A percentile compares a stretch with the other conserved stretches of the same genome.
Conservation (phyloP, 305 asterid species). For the Fraxinus nigra region DNA sequence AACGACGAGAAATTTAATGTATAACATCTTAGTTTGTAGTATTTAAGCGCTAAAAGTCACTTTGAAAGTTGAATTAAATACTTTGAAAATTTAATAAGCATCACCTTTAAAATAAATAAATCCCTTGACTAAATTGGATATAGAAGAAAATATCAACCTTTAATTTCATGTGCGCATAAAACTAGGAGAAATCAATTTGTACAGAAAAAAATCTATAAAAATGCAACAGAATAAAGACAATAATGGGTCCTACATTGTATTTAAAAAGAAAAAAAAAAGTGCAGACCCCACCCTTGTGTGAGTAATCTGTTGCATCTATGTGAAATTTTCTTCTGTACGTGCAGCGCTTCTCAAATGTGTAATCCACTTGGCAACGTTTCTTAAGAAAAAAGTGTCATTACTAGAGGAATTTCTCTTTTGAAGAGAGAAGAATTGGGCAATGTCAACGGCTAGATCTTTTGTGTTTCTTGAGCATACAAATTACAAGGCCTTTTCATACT, state of each 20-base stretch:
- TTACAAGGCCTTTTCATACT: constrained; percentile 16
- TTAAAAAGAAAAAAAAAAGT: background rate
- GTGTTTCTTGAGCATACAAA: constrained; percentile 31
- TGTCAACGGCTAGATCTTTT: constrained; percentile 41
- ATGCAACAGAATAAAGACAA: too few species aligned
- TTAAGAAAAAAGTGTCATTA: constrained; percentile 25
- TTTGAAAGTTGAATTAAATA: background rate
- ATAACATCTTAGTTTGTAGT: background rate
- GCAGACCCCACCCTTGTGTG: too few species aligned
- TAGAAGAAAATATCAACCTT: background rate
- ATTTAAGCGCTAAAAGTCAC: background rate
- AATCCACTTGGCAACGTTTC: constrained; percentile 33
- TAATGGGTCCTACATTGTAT: too few species aligned
- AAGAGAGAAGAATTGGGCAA: constrained; percentile 28
- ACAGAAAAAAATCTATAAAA: too few species aligned
- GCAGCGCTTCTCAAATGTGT: background rate
- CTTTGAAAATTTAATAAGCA: background rate
- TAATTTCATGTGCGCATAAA: background rate
- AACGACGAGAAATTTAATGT: background rate
- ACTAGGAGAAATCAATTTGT: too few species aligned
- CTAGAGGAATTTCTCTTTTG: constrained; percentile 26
- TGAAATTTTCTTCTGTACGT: too few species aligned
- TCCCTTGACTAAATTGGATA: background rate
- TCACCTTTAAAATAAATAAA: background rate
- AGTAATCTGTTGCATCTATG: too few species aligned